phyloP scores from a whole-genome alignment of 257 asterid genomes.

The Nicotiana attenuata region DNA sequence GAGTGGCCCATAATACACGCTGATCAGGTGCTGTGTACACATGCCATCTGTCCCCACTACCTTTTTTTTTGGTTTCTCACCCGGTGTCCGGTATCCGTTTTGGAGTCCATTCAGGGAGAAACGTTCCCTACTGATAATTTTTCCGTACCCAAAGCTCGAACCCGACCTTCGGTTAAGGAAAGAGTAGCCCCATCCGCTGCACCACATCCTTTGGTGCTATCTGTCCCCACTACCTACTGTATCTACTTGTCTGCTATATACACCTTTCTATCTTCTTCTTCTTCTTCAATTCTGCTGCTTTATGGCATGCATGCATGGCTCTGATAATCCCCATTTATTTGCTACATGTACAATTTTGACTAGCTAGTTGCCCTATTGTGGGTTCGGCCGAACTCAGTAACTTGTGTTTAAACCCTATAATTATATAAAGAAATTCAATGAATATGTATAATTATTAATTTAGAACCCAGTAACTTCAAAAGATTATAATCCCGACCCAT shows the following conservation, averaged over 20 bases:
- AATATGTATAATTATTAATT: no score
- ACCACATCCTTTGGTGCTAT: not conserved
- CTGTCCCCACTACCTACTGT: not conserved
- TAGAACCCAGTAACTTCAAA: no score
- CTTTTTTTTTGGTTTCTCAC: not conserved
- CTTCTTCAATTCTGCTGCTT: not conserved
- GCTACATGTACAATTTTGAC: not conserved
- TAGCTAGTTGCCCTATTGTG: no score
- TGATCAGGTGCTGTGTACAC: not conserved
- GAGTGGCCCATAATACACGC: not conserved
- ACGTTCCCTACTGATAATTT: fast-evolving
- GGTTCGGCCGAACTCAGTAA: no score
- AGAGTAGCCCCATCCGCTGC: no score
- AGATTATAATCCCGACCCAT: no score
- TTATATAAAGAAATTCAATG: no score
- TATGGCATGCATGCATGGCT: not conserved
- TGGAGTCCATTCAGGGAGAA: not conserved
- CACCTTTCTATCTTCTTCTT: not conserved
- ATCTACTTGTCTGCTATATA: not conserved
- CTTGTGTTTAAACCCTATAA: no score
- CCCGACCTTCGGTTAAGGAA: no score
- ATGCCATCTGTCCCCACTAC: not conserved
- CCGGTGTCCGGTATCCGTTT: not conserved
- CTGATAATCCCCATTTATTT: not conserved
- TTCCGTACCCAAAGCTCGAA: no score